Evolutionary conservation across 176 grass and related monocot species (phyloP).

Genomic region (Echinochloa phyllopogon): DNA sequence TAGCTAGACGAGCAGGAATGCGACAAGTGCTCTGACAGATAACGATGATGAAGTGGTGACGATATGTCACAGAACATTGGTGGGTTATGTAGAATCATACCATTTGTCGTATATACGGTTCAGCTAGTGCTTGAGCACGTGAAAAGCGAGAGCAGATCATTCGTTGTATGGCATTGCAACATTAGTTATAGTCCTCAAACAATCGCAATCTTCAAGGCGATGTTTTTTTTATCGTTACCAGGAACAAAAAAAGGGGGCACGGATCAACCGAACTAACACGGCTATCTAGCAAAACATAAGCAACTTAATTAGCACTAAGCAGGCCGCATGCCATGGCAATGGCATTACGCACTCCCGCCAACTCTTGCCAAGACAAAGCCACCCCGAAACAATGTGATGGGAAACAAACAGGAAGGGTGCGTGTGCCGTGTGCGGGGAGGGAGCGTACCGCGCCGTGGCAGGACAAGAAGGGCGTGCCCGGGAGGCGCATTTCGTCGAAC

Average conservation of each 20-base stretch:
- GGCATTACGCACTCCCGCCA: neutral
- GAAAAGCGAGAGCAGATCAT: neutral
- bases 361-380: neutral
- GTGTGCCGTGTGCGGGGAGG: too few species aligned
- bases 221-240: too few species aligned
- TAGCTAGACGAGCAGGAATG: neutral
- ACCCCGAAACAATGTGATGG: neutral
- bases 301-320: neutral
- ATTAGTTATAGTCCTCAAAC: neutral
- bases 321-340: neutral
- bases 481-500: slow-evolving; percentile 28
- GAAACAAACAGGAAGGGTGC: neutral
- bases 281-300: neutral
- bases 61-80: neutral
- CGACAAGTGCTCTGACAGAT: neutral
- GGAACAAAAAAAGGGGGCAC: too few species aligned
- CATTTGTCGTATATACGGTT: neutral
- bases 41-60: neutral
- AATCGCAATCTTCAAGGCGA: neutral
- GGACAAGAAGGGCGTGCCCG: neutral
- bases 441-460: neutral
- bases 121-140: neutral
- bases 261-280: neutral
- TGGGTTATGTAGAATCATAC: neutral
- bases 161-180: neutral